Evolutionary conservation across 108 stramenopile genomes (phyloP), one percentile per base, ranked within the genome.

Genomic region (Chaetoceros muelleri): DNA sequence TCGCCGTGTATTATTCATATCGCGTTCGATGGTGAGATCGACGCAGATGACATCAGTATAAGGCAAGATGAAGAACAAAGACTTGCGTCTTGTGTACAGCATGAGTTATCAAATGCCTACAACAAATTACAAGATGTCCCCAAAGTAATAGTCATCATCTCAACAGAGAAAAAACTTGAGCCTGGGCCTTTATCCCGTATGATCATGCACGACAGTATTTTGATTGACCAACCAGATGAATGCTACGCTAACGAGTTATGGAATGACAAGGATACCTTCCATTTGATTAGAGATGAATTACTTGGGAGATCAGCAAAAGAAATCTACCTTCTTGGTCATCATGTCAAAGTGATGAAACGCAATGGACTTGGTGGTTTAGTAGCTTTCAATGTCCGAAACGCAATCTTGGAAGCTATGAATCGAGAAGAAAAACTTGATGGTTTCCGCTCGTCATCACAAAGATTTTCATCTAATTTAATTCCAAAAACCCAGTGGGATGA

Each of bases 401-500:
- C 65, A 22, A 46, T 74, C 18, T 3, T 67, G 19, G 30, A 67
- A 44, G 45, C 70, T 1, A 29, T 74, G 2, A 49, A 62, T 28
- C 45, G 55, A 2, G 46, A 67, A 5, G n/a, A n/a, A n/a, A n/a
- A n/a, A n/a, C 61, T 74, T 27, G 61, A 71, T 24, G 24, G 49
- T 7, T 40, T 1, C 21, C 65, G 52, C 10, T 62, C 65, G 2
- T 56, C 70, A 18, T 48, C 53, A 24, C 58, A 51, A 49, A 18
- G 60, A 2, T 55, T 55, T 8, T 64, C 75, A 3, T 65, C 71
- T 1, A 46, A 67, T 18, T 60, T 71, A 7, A 70, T 94, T 20
- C 84, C 92, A 0, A 67, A 85, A 40, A 81, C 90, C 48, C 69
- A 70, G 44, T 94, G 92, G 92, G 83, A 92, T 20, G 99, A 99